Evolutionary conservation across 768 basidiomycete genomes (phyloP), one percentile per base, ranked within the genome.

Genomic region (Naganishia vishniacii): DNA sequence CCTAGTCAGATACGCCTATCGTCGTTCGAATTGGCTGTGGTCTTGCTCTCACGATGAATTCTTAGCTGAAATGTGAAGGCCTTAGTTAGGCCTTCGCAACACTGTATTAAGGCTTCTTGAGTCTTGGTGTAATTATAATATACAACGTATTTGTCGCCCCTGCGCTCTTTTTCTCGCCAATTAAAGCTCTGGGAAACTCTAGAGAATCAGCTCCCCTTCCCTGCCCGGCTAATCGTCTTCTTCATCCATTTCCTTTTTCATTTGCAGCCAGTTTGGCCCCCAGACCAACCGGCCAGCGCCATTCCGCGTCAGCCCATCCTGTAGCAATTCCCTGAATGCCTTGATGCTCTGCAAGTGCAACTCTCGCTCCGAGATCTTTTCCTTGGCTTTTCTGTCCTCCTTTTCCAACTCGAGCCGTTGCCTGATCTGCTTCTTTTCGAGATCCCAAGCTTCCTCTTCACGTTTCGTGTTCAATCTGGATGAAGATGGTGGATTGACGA

Each of bases 301-400:
- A 23, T 40, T 23, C 23, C 34, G 2, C 23, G 53, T 56, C 53
- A 56, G 15, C 53, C 53, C 53, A 26, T 56, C 53, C n/a, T 29
- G 32, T n/a, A 56, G n/a, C 34, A 56, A 15, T n/a, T 56, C 53
- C 20, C 31, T 37, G 23, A 56, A 56, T 23, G 53, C 53, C 37
- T 56, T 56, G 53, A 56, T 56, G 40, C 53, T 56, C 53, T 56
- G 34, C 18, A 56, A n/a, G 23, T 56, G 53, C 23, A 56, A 25
- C 13, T 56, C 53, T 5, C 53, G 53, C 23, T 37, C 53, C n/a
- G 53, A 23, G 37, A 56, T 40, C 20, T 29, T 37, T 18, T 37
- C 53, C 37, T 56, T 56, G 3, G 32, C 53, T 13, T 16, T 56
- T 25, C 53, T 2, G 26, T 56, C 53, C 34, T 56, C 53, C 53